Base-by-base conservation (phyloP, 2,329 filamentous ascomycete species). In the Trichoderma atroviride region DNA sequence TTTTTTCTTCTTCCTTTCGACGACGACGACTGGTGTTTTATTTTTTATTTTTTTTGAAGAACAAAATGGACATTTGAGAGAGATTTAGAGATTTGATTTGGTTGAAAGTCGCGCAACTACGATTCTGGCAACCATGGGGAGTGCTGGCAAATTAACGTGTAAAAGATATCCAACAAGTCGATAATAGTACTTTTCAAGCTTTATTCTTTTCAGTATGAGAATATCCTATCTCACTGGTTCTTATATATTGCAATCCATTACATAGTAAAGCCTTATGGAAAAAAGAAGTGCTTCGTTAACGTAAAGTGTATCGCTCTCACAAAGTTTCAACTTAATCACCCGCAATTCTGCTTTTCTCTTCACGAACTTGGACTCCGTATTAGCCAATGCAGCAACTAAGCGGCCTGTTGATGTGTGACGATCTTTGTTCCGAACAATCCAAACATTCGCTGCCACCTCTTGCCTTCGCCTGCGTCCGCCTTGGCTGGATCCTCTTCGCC, bases 381-480 rank as follows among this genome's bases (percentile, higher is more conserved):
- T 94, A 89, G 71, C 84, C 84, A 71, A 94, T 84, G 74, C 91
- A 92, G 76, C 91, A 94, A 2, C 82, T 79, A 74, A 94, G 93
- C 0, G 91, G 87, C 40, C 81, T 83, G 68, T 89, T 90, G 4
- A 85, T 68, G 43, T 55, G 35, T 1, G 68, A 33, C 52, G 55
- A 93, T 90, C 60, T 81, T 87, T 5, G 90, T 91, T 19, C 87
- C 88, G 75, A 90, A 91, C 65, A 94, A 76, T 6, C 84, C 83
- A 79, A 89, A 92, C 72, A 87, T 79, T 68, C 88, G 85, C 75
- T 89, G 81, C 89, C 90, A 93, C 35, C 85, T 80, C 72, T 72
- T 80, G 3, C 78, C 83, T 1, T 79, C 70, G 14, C 83, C 86
- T 47, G 81, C 82, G 73, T 85, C 77, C 1, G 81, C 83, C 72